A percentile compares a stretch with the other conserved stretches of the same genome.
Conservation (phyloP, 441 rosid species). For the Theobroma grandiflorum region DNA sequence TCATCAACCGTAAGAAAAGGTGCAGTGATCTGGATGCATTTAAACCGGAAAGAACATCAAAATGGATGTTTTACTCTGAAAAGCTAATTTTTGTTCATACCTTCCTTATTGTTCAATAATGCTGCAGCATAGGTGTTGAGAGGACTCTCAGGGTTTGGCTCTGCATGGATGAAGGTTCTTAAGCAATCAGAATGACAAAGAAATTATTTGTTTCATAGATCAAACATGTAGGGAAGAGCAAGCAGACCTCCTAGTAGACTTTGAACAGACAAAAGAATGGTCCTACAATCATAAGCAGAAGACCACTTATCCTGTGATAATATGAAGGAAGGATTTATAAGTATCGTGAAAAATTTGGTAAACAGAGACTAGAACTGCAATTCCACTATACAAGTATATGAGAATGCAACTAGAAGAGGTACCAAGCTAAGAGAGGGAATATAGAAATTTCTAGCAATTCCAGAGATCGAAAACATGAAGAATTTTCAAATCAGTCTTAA, state of each 20-base stretch:
- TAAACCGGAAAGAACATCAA: neutral
- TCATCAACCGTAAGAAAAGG: too few relatives aligned
- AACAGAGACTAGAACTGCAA: neutral
- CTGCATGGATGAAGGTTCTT: slow-evolving; percentile 39
- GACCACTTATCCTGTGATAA: slow-evolving; percentile 71
- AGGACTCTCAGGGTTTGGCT: slow-evolving; percentile 64
- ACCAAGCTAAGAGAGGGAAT: neutral
- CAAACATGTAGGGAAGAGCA: neutral
- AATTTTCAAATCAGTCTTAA: neutral
- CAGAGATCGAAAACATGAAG: neutral
- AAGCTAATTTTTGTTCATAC: slow-evolving; percentile 27
- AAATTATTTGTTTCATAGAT: neutral
- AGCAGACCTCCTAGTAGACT: slow-evolving; percentile 68
- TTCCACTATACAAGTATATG: neutral
- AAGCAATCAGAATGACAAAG: neutral
- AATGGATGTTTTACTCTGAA: neutral
- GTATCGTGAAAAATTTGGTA: neutral
- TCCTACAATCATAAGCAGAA: slow-evolving; percentile 74
- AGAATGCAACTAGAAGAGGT: neutral
- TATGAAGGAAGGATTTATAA: neutral
- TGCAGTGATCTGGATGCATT: neutral
- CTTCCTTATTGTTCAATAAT: slow-evolving; percentile 52
- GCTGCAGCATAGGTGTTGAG: slow-evolving; percentile 60
- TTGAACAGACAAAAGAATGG: slow-evolving; percentile 68
- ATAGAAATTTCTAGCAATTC: neutral